A percentile compares a stretch with the other conserved stretches of the same genome.
Conservation (phyloP, 495 filamentous ascomycete species). For the Penicillium paxilli region DNA sequence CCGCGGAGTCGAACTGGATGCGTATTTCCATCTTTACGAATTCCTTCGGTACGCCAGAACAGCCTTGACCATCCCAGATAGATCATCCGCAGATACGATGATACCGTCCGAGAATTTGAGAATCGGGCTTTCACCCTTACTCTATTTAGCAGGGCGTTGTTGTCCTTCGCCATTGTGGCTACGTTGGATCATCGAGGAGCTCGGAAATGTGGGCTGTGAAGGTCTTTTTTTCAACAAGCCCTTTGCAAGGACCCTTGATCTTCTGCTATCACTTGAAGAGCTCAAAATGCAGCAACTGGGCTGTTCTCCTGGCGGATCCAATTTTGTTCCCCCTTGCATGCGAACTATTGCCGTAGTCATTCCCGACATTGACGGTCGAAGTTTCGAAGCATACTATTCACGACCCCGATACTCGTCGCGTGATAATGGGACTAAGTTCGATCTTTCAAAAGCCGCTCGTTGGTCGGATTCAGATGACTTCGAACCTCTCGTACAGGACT, state of each 20-base stretch:
- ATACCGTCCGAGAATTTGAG: slow-evolving; percentile 3
- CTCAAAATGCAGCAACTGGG: background rate
- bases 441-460: background rate
- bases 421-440: background rate
- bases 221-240: slow-evolving; percentile 4
- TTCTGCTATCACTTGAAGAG: slow-evolving; percentile 7
- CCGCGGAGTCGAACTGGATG: slow-evolving; percentile 4
- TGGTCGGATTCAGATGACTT: background rate
- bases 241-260: slow-evolving; percentile 8
- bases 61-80: background rate
- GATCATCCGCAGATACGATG: background rate
- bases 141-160: slow-evolving; percentile 6
- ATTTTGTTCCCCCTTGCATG: background rate
- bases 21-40: slow-evolving; percentile 5
- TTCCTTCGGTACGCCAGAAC: slow-evolving; percentile 4
- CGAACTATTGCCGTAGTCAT: slow-evolving; percentile 4
- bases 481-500: slow-evolving; percentile 1
- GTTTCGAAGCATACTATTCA: background rate
- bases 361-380: background rate
- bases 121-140: slow-evolving; percentile 5
- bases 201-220: slow-evolving; percentile 1
- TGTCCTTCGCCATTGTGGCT: slow-evolving; percentile 7
- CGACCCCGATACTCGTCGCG: background rate
- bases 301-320: background rate
- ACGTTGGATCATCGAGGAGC: slow-evolving; percentile 5